phyloP scores from a whole-genome alignment of 176 grass and related monocot genomes.

The Eleusine coracana region DNA sequence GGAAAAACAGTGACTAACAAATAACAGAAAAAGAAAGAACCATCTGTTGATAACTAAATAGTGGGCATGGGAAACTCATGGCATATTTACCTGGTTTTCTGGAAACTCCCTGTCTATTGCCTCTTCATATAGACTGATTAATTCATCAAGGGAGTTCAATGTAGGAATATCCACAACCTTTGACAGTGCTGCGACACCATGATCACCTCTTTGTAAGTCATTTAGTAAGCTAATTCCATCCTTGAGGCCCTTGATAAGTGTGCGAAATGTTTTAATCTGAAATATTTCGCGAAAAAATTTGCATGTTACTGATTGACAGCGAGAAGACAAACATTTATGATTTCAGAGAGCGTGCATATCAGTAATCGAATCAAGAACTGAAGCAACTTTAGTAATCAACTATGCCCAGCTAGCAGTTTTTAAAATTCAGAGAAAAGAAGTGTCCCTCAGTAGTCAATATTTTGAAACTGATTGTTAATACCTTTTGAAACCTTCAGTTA shows the following conservation, averaged over 20 bases:
- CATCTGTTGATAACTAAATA: constrained; percentile 6
- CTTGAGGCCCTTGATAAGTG: constrained; percentile 79
- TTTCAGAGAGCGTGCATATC: not conserved
- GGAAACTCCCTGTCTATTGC: constrained; percentile 65
- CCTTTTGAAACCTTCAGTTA: not conserved
- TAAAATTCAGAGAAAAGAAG: not conserved
- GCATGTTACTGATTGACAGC: constrained; percentile 12
- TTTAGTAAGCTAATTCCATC: constrained; percentile 73
- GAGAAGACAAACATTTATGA: constrained; percentile 21
- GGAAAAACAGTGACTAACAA: constrained; percentile 11
- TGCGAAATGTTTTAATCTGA: constrained; percentile 86
- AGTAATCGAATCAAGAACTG: constrained; percentile 15
- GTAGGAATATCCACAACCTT: constrained; percentile 69
- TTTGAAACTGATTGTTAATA: not conserved
- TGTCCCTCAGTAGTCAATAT: not conserved
- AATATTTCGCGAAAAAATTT: constrained; percentile 31
- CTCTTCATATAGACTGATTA: constrained; percentile 66
- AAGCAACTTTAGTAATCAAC: not conserved
- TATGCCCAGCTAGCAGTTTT: not conserved
- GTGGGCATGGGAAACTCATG: constrained; percentile 24
- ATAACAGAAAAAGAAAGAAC: constrained; percentile 28
- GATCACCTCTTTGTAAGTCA: constrained; percentile 62
- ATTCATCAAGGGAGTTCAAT: constrained; percentile 65
- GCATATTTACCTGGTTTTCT: constrained; percentile 67
- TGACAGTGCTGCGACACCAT: constrained; percentile 62